Evolutionary conservation across 495 filamentous ascomycete species (phyloP).

Genomic region (Penicillium coprophilum): DNA sequence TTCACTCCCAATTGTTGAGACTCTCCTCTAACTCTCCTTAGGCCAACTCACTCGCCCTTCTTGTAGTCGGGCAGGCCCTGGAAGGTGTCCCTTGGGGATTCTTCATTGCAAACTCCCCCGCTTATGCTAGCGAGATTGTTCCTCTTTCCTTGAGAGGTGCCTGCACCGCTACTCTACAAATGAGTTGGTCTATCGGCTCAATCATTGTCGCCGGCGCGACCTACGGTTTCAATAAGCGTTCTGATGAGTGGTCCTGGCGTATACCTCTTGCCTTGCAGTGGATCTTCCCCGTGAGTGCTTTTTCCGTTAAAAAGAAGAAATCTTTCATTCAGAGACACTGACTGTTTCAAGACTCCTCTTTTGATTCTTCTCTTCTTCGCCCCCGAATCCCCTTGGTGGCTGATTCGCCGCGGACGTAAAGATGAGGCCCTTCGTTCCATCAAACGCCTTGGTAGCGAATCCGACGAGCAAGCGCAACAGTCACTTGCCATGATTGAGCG

Average conservation of each 20-base stretch:
- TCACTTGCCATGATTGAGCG: constrained; percentile 73
- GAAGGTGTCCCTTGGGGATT: constrained; percentile 75
- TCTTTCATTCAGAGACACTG: background rate
- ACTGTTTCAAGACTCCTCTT: constrained; percentile 48
- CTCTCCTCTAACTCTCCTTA: constrained; percentile 6
- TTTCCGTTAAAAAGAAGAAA: background rate
- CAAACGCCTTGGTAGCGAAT: constrained; percentile 57
- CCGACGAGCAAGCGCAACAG: constrained; percentile 58
- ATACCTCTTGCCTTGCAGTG: constrained; percentile 68
- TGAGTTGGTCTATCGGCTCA: constrained; percentile 71
- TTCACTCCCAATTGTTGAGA: constrained; percentile 4
- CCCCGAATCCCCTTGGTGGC: constrained; percentile 67
- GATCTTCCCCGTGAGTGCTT: constrained; percentile 62
- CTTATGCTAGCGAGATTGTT: constrained; percentile 70
- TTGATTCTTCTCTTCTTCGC: constrained; percentile 62
- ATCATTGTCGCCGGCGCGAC: constrained; percentile 67
- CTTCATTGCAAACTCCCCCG: constrained; percentile 69
- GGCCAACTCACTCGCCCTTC: constrained; percentile 57
- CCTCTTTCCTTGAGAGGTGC: constrained; percentile 64
- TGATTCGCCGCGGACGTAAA: constrained; percentile 53
- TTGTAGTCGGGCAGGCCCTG: constrained; percentile 65
- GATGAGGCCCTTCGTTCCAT: constrained; percentile 63
- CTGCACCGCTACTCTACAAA: constrained; percentile 68
- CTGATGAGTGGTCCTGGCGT: constrained; percentile 56
- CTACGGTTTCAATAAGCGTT: constrained; percentile 51